Conservation (phyloP, 169 alveolate genomes). For the Cryptosporidium meleagridis region DNA sequence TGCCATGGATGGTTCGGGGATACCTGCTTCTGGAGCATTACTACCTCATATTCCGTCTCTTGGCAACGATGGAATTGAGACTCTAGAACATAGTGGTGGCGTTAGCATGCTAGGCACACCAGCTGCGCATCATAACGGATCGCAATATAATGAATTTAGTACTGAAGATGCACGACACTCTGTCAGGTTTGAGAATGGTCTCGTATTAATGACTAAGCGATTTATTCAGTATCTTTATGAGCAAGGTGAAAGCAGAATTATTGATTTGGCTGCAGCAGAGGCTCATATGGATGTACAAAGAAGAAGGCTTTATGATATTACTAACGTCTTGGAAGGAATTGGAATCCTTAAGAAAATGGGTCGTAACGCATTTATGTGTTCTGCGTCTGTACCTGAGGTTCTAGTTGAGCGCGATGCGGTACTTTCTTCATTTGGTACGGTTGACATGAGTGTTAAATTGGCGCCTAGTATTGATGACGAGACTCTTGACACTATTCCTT, state of each 20-base stretch:
- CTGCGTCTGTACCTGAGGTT: slow-evolving; percentile 75
- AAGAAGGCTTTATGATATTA: slow-evolving; percentile 88
- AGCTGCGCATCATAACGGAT: slow-evolving; percentile 64
- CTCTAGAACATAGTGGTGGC: slow-evolving; percentile 50
- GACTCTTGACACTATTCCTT: slow-evolving; percentile 30
- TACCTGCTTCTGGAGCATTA: slow-evolving; percentile 26
- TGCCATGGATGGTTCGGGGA: slow-evolving; percentile 24
- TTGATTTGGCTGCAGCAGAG: slow-evolving; percentile 72
- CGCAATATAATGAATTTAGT: slow-evolving; percentile 70
- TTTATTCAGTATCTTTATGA: slow-evolving; percentile 70
- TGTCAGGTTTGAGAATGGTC: slow-evolving; percentile 72
- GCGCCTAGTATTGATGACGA: slow-evolving; percentile 39
- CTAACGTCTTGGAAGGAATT: slow-evolving; percentile 89
- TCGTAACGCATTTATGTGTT: slow-evolving; percentile 69
- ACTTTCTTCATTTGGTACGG: slow-evolving; percentile 67
- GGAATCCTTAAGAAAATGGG: slow-evolving; percentile 78
- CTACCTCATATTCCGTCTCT: slow-evolving; percentile 71
- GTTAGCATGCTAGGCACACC: slow-evolving; percentile 62
- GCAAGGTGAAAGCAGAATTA: slow-evolving; percentile 68
- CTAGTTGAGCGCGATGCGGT: slow-evolving; percentile 75
- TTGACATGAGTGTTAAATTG: slow-evolving; percentile 70
- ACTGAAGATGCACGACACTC: slow-evolving; percentile 74
- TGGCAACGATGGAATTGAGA: slow-evolving; percentile 55
- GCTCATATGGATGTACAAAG: slow-evolving; percentile 82
- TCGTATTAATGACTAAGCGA: slow-evolving; percentile 66